Conservation (phyloP, 2,329 filamentous ascomycete genomes). For the Aspergillus pseudoviridinutans region DNA sequence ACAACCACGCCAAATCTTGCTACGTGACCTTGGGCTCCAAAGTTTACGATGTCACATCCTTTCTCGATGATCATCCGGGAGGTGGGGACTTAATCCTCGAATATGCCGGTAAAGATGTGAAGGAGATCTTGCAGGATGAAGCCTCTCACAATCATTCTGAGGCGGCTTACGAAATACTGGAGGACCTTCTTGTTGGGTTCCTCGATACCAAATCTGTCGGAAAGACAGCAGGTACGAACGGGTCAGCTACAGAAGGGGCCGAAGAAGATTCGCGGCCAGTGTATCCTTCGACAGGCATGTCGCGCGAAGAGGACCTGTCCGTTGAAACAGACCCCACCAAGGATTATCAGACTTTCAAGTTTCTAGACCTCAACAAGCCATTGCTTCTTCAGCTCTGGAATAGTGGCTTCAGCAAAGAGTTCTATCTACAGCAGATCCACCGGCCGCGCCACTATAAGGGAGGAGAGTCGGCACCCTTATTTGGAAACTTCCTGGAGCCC, state of each 20-base stretch:
- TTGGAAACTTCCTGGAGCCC: slow-evolving; percentile 99
- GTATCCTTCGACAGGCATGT: slow-evolving; percentile 73
- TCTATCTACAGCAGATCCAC: slow-evolving; percentile 95
- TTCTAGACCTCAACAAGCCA: slow-evolving; percentile 81
- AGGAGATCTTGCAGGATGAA: slow-evolving; percentile 75
- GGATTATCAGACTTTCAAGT: slow-evolving; percentile 90
- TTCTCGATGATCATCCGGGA: slow-evolving; percentile 85
- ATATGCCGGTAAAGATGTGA: slow-evolving; percentile 83
- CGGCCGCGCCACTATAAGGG: slow-evolving; percentile 93
- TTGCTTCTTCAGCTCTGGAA: slow-evolving; percentile 84
- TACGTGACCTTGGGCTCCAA: slow-evolving; percentile 87
- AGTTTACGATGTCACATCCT: slow-evolving; percentile 93
- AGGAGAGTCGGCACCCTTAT: slow-evolving; percentile 85
- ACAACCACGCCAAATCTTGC: slow-evolving; percentile 77
- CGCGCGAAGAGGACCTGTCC: slow-evolving; percentile 77
- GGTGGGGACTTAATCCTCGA: slow-evolving; percentile 84
- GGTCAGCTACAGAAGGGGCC: slow-evolving; percentile 23
- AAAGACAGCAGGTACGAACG: slow-evolving; percentile 39
- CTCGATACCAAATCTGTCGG: slow-evolving; percentile 59
- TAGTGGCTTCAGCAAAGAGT: slow-evolving; percentile 87
- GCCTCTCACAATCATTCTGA: slow-evolving; percentile 83
- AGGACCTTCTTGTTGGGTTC: slow-evolving; percentile 82
- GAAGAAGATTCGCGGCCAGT: slow-evolving; percentile 26
- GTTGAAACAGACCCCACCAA: slow-evolving; percentile 71
- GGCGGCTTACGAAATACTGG: slow-evolving; percentile 90